Conservation (phyloP, 345 rosid species). For the Tarenaya hassleriana region DNA sequence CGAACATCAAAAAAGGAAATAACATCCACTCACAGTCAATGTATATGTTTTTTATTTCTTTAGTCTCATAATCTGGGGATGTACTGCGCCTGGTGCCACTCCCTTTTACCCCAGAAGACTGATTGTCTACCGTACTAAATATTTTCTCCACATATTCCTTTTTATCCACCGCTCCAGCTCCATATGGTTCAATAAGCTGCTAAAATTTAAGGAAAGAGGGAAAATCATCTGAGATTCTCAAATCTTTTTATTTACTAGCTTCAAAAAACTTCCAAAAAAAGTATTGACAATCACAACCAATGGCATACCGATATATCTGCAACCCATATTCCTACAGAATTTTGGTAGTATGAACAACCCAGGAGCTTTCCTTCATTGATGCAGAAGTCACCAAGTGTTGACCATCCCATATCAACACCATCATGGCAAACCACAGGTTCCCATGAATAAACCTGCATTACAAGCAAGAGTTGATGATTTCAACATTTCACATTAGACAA, state of each 20-base stretch:
- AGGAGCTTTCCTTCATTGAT: conserved; percentile 78
- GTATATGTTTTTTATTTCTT: conserved; percentile 91
- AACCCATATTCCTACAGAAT: conserved; percentile 89
- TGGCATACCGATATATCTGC: conserved; percentile 64
- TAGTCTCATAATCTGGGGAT: conserved; percentile 67
- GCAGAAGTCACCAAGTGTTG: conserved; percentile 81
- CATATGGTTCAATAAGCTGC: conserved; percentile 84
- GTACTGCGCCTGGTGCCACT: conserved; percentile 37
- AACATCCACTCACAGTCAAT: conserved; percentile 70
- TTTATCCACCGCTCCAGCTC: conserved; percentile 39
- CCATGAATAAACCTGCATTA: conserved; percentile 90
- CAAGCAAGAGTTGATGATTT: conserved; percentile 16
- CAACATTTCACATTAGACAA: conserved; percentile 4
- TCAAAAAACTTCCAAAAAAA: conserved; percentile 8
- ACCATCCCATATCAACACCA: conserved; percentile 87
- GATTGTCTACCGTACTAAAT: conserved; percentile 36
- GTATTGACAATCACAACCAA: conserved; percentile 14
- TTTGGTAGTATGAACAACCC: conserved; percentile 76
- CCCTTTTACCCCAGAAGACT: conserved; percentile 41
- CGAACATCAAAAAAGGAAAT: too few species aligned
- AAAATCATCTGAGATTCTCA: conserved; percentile 9
- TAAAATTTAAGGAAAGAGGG: conserved; percentile 5
- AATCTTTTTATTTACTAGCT: neutral
- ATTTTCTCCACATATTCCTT: conserved; percentile 40
- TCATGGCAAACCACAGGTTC: conserved; percentile 93